These are phyloP conservation scores for Teunomyces funiuensis DNA, from an alignment of 805 yeast genomes.

Conservation along the genomic window DNA sequence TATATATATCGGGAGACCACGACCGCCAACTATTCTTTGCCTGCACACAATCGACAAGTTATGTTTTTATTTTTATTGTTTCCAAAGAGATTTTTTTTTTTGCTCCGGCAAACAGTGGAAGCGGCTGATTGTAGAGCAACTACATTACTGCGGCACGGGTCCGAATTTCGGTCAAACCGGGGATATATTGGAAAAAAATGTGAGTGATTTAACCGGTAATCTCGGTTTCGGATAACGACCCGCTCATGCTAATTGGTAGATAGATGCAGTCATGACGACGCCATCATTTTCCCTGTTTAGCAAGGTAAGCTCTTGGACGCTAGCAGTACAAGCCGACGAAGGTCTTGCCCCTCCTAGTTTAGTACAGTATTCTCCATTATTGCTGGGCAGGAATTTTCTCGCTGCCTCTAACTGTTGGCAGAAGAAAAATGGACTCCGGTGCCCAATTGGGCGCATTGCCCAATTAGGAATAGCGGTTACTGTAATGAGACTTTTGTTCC, in stretches of 20 bases:
- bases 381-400: too few species aligned
- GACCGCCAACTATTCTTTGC: background rate
- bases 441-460: background rate
- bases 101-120: constrained; percentile 1
- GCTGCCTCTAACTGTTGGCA: too few species aligned
- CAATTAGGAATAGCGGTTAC: background rate
- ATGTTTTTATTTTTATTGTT: constrained; percentile 1
- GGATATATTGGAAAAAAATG: background rate
- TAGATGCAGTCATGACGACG: too few species aligned
- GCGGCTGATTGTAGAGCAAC: constrained; percentile 1
- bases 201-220: constrained; percentile 3
- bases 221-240: background rate
- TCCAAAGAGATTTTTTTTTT: background rate
- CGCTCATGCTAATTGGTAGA: constrained; percentile 1
- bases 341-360: too few species aligned
- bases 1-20: constrained; percentile 9
- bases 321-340: too few species aligned
- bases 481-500: background rate
- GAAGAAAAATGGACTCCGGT: background rate
- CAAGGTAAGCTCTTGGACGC: too few species aligned
- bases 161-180: constrained; percentile 1
- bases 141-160: constrained; percentile 1
- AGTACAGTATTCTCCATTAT: too few species aligned
- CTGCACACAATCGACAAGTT: background rate
- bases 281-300: too few species aligned